These are phyloP conservation scores for Colletotrichum echinochloae DNA, from an alignment of 2,329 filamentous ascomycete species.

Conservation along the genomic window DNA sequence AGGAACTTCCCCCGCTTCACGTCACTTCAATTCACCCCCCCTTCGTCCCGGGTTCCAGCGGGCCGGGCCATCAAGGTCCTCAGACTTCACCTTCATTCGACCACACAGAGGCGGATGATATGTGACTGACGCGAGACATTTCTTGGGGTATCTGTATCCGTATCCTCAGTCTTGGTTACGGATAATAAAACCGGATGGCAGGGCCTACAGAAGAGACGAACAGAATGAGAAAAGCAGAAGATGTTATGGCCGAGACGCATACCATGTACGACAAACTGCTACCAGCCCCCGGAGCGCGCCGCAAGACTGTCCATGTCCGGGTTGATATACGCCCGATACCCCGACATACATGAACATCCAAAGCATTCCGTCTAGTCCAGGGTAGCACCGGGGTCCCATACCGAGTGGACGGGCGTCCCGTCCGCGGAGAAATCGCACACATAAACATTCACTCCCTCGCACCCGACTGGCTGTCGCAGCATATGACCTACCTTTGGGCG, in stretches of 20 bases:
- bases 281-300: neutral
- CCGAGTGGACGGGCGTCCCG: neutral
- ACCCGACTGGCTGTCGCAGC: neutral
- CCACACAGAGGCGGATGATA: neutral
- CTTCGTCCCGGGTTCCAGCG: constrained; percentile 9
- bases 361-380: neutral
- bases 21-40: neutral
- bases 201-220: neutral
- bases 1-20: neutral
- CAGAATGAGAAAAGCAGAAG: neutral
- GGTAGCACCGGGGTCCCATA: neutral
- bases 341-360: neutral
- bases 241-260: neutral
- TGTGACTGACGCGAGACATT: neutral
- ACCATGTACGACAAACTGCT: neutral
- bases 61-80: constrained; percentile 39
- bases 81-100: neutral
- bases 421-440: neutral
- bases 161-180: too few species aligned
- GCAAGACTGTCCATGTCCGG: neutral
- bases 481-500: neutral
- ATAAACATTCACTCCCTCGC: neutral
- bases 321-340: neutral
- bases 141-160: too few species aligned
- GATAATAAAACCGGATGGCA: too few species aligned